Evolutionary conservation across 768 basidiomycete genomes (phyloP).

Genomic region (Scleroderma bovista): DNA sequence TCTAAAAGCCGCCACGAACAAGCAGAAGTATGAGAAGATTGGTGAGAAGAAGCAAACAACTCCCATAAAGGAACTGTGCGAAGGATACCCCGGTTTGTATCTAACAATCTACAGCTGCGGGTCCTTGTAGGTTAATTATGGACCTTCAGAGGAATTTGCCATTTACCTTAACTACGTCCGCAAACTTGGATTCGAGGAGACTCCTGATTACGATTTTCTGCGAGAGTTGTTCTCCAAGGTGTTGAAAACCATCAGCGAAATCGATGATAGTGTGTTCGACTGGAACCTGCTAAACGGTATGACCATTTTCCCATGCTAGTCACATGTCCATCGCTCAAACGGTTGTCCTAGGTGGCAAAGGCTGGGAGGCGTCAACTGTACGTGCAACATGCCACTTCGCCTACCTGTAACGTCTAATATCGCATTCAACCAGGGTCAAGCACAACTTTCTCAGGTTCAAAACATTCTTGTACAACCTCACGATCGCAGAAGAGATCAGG

Average conservation of each 20-base stretch:
- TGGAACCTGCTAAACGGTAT: constrained; percentile 90
- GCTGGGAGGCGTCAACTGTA: constrained; percentile 85
- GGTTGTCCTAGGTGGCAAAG: constrained; percentile 64
- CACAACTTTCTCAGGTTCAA: constrained; percentile 61
- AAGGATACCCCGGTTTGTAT: constrained; percentile 83
- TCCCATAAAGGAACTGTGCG: constrained; percentile 93
- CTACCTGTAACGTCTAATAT: constrained; percentile 6
- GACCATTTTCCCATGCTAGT: constrained; percentile 10
- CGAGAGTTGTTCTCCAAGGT: constrained; percentile 93
- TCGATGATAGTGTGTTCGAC: constrained; percentile 92
- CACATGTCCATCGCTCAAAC: not conserved
- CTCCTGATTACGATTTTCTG: constrained; percentile 97
- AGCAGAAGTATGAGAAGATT: constrained; percentile 99
- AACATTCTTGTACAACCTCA: constrained; percentile 43
- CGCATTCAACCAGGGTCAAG: constrained; percentile 44
- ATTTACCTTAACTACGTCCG: constrained; percentile 99
- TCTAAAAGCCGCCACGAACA: constrained; percentile 98
- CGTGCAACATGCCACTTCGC: constrained; percentile 21
- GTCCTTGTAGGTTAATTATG: constrained; percentile 1
- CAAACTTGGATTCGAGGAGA: constrained; percentile 98
- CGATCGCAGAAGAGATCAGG: constrained; percentile 56
- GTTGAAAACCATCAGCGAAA: constrained; percentile 83
- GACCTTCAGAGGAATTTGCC: constrained; percentile 81
- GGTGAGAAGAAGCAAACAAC: constrained; percentile 99
- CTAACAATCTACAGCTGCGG: not conserved